phyloP scores from a whole-genome alignment of 2,329 filamentous ascomycete genomes.

The Coleophoma eucalyptorum region DNA sequence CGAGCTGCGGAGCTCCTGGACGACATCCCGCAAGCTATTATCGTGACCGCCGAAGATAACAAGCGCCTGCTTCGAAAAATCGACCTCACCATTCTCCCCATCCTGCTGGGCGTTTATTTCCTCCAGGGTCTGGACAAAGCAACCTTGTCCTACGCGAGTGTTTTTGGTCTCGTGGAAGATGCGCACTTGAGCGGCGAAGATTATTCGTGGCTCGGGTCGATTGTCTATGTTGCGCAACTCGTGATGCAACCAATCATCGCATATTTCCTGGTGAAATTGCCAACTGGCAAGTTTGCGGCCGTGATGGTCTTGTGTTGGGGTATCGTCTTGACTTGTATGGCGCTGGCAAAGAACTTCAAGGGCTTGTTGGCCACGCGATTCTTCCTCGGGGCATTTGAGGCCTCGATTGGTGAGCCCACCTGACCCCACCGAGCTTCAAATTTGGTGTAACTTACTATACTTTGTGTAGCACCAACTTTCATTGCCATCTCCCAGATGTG shows the following conservation, averaged over 20 bases:
- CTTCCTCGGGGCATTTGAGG: constrained; percentile 34
- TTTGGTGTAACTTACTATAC: too few relatives aligned
- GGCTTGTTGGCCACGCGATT: constrained; percentile 33
- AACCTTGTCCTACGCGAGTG: constrained; percentile 37
- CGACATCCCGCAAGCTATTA: background rate
- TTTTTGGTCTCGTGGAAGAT: constrained; percentile 44
- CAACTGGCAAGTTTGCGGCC: constrained; percentile 50
- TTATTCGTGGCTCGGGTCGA: constrained; percentile 57
- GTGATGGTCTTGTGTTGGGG: constrained; percentile 52
- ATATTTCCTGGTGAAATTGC: constrained; percentile 46
- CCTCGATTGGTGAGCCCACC: constrained; percentile 13
- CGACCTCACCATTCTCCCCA: constrained; percentile 44
- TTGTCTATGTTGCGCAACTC: constrained; percentile 57
- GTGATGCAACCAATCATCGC: constrained; percentile 53
- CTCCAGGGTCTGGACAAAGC: constrained; percentile 45
- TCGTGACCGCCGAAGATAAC: constrained; percentile 14
- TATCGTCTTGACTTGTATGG: constrained; percentile 32
- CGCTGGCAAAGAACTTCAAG: constrained; percentile 27
- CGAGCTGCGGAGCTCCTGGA: constrained; percentile 1
- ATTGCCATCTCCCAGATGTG: constrained; percentile 58
- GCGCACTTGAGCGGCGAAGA: constrained; percentile 42
- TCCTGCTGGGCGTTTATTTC: constrained; percentile 52
- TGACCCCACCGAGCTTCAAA: too few relatives aligned
- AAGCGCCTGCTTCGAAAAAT: constrained; percentile 30
- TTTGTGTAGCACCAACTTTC: constrained; percentile 41